Percentiles rank a stretch among this genome's conserved stretches.
Evolutionary conservation across 441 rosid genomes (phyloP).

Genomic region (California macrophylla): DNA sequence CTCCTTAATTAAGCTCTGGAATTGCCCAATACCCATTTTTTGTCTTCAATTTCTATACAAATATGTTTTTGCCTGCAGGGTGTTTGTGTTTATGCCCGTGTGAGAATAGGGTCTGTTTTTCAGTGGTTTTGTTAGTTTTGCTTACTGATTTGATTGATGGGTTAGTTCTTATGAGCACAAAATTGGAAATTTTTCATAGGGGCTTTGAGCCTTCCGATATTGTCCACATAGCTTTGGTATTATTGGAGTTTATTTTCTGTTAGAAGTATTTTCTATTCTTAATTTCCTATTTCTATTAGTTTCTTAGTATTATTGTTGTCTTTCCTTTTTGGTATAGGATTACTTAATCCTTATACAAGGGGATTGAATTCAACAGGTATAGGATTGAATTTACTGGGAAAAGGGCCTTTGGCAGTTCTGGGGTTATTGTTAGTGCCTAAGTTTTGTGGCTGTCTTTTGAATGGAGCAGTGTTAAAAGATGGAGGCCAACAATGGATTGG

Average conservation of each 20-base stretch:
- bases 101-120: background rate
- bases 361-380: too few species aligned
- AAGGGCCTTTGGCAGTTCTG: too few species aligned
- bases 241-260: too few species aligned
- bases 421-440: constrained; percentile 9
- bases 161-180: background rate
- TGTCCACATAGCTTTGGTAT: background rate
- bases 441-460: constrained; percentile 16
- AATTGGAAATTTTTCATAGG: background rate
- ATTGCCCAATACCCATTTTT: background rate
- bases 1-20: background rate
- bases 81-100: background rate
- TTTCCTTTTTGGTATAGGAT: too few species aligned
- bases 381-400: too few species aligned
- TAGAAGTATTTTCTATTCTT: too few species aligned
- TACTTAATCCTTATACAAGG: too few species aligned
- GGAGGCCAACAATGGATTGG: constrained; percentile 36
- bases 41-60: background rate
- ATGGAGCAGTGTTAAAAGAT: constrained; percentile 26
- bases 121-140: background rate
- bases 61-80: background rate
- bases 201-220: background rate
- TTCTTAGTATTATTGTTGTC: background rate
- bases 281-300: too few species aligned
- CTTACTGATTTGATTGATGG: background rate